Evolutionary conservation across 805 yeast genomes (phyloP).

Genomic region (Saturnispora galanensis): DNA sequence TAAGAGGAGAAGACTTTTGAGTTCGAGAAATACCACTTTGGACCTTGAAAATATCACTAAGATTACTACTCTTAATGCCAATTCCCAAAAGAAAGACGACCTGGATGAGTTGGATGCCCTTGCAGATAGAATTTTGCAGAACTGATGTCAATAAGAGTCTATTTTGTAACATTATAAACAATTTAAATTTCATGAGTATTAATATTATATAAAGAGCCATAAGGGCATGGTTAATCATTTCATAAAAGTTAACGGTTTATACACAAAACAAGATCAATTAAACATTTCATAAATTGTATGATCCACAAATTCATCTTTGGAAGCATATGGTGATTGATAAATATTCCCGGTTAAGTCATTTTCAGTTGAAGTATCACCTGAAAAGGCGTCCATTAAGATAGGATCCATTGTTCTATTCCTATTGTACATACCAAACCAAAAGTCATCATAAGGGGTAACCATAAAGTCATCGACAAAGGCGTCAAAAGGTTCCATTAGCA

Average conservation of each 20-base stretch:
- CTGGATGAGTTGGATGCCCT: slow-evolving; percentile 11
- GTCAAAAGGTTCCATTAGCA: background rate
- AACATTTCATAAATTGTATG: slow-evolving; percentile 13
- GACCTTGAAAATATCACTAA: slow-evolving; percentile 1
- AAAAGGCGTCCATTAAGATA: background rate
- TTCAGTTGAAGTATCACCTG: background rate
- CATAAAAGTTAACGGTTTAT: slow-evolving; percentile 8
- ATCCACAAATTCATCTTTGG: slow-evolving; percentile 10
- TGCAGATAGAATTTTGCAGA: slow-evolving; percentile 20
- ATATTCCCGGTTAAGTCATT: slow-evolving; percentile 1
- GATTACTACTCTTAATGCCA: background rate
- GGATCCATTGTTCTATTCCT: background rate
- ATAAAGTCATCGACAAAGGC: background rate
- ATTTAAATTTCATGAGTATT: too few relatives aligned
- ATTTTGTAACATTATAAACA: background rate
- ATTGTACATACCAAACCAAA: slow-evolving; percentile 18
- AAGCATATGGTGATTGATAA: background rate
- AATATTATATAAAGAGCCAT: too few relatives aligned
- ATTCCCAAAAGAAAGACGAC: background rate
- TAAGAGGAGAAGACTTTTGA: slow-evolving; percentile 6
- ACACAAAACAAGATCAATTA: slow-evolving; percentile 1
- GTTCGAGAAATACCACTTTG: background rate
- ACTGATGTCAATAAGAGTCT: background rate
- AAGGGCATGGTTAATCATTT: background rate
- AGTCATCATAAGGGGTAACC: slow-evolving; percentile 6